Evolutionary conservation across 108 stramenopile genomes (phyloP), one percentile per base, ranked within the genome.

Genomic region (Licmophora abbreviata): DNA sequence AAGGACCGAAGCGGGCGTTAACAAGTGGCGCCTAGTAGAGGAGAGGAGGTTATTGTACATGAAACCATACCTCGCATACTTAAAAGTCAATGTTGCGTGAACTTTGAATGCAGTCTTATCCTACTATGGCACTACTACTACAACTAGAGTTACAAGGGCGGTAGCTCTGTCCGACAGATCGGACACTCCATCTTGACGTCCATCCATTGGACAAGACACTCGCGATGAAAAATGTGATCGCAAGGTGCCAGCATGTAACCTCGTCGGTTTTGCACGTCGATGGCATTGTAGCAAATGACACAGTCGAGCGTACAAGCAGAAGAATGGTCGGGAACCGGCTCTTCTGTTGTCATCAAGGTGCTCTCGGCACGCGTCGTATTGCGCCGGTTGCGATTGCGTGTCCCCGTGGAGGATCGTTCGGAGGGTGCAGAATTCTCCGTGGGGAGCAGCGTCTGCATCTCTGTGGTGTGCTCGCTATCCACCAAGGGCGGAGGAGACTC

Each of bases 241-340:
- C 97, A 97, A 0, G 97, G 97, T n/a, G 95, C 93, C 9, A 97
- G 64, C 97, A 97, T 97, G 72, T 95, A 94, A 22, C 79, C 79
- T 26, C 35, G 33, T 27, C 68, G 38, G 37, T 87, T 73, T 11
- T 61, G 53, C 29, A 76, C 55, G 45, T 87, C 81, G 31, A 93
- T 88, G 35, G 68, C 81, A 63, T 83, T 83, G 74, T 81, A 92
- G 66, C 95, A 96, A 51, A 96, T 94, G 31, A 90, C 86, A 44
- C 95, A 96, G 31, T 92, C 91, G 24, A 93, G 48, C 27, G 67
- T 44, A 12, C 23, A 8, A 35, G 47, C 22, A 3, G 56, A 30
- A 26, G 34, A 30, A 41, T 29, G 12, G 15, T 42, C 24, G 4
- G 50, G 35, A 20, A 49, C 31, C 18, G 24, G 31, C 2, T 35